Conservation (phyloP, 2,329 filamentous ascomycete species). For the Gaeumannomyces tritici region DNA sequence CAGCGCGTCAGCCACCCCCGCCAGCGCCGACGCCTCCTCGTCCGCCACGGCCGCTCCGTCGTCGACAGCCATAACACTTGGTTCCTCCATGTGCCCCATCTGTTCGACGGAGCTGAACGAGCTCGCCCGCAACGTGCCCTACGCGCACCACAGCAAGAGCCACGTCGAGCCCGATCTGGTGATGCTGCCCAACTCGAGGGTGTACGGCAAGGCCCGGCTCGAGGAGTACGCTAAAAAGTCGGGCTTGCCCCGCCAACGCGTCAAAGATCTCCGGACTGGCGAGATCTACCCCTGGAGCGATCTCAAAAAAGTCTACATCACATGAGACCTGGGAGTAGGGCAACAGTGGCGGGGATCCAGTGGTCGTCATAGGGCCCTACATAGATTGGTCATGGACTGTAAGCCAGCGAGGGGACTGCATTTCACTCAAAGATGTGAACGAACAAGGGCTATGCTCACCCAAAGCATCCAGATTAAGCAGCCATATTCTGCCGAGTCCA, state of each 20-base stretch:
- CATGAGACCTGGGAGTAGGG: slow-evolving; percentile 32
- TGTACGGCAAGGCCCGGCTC: slow-evolving; percentile 70
- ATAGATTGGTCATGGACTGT: too few relatives aligned
- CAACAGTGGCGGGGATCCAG: too few relatives aligned
- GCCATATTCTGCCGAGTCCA: not conserved
- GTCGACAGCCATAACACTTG: slow-evolving; percentile 1
- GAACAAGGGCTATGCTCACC: too few relatives aligned
- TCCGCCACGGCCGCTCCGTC: slow-evolving; percentile 13
- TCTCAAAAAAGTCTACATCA: slow-evolving; percentile 86
- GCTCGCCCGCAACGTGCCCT: slow-evolving; percentile 78
- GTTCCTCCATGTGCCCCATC: slow-evolving; percentile 75
- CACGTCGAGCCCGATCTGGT: slow-evolving; percentile 82
- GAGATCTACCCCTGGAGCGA: slow-evolving; percentile 52
- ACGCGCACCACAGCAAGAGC: slow-evolving; percentile 91
- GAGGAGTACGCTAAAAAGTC: slow-evolving; percentile 72
- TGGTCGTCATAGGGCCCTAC: too few relatives aligned
- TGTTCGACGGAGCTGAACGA: slow-evolving; percentile 93
- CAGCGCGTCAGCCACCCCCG: slow-evolving; percentile 4
- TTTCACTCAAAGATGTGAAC: too few relatives aligned
- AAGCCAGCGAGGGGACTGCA: too few relatives aligned
- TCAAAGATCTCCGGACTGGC: slow-evolving; percentile 73
- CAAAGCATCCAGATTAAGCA: not conserved
- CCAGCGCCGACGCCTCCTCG: slow-evolving; percentile 14
- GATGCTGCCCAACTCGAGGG: slow-evolving; percentile 75
- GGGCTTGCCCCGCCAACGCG: slow-evolving; percentile 52